Evolutionary conservation across 2,329 filamentous ascomycete species (phyloP).

Genomic region (Fusarium fracticaudum): DNA sequence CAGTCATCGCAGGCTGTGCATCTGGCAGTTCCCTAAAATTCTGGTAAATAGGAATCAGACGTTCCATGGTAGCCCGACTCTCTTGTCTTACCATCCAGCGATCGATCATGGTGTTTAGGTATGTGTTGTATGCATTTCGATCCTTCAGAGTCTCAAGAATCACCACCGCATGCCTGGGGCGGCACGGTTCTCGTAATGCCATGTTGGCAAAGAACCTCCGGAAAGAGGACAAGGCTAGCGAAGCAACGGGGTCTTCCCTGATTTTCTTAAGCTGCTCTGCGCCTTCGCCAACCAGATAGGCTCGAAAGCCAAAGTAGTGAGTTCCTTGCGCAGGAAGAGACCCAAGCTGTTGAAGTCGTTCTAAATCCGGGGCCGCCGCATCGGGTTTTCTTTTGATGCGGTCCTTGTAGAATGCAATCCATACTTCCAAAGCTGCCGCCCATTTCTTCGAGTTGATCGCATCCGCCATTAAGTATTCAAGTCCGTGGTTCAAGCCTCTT

Average conservation of each 20-base stretch:
- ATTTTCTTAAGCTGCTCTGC: conserved; percentile 36
- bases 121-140: conserved; percentile 54
- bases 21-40: conserved; percentile 56
- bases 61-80: conserved; percentile 41
- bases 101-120: conserved; percentile 50
- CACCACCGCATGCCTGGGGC: conserved; percentile 46
- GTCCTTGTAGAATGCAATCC: conserved; percentile 48
- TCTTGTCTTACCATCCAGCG: conserved; percentile 43
- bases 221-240: conserved; percentile 41
- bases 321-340: conserved; percentile 43
- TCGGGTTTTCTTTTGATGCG: conserved; percentile 10
- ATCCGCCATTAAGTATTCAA: conserved; percentile 57
- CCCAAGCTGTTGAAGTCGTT: conserved; percentile 36
- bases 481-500: conserved; percentile 48
- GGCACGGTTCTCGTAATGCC: conserved; percentile 47
- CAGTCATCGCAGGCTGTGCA: conserved; percentile 48
- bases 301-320: conserved; percentile 49
- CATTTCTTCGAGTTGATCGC: conserved; percentile 52
- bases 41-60: conserved; percentile 56
- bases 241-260: conserved; percentile 34
- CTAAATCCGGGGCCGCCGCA: conserved; percentile 13
- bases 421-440: conserved; percentile 49
- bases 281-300: conserved; percentile 44
- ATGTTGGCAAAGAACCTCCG: conserved; percentile 45
- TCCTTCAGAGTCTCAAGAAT: conserved; percentile 56